Evolutionary conservation across 1,139 yeast species (phyloP).

Genomic region (Pneumocystis canis): DNA sequence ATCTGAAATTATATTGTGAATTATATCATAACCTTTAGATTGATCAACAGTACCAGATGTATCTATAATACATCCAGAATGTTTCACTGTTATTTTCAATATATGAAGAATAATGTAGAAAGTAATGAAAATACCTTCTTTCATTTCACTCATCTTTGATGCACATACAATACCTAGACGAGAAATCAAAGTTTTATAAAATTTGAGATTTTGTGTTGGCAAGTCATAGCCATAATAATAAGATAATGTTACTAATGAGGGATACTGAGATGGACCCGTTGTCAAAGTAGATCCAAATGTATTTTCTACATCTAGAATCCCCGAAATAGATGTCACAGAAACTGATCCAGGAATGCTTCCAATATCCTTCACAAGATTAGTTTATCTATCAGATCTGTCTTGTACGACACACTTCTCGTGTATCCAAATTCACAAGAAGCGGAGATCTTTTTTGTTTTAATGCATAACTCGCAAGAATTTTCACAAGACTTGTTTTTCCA

Average conservation of each 20-base stretch:
- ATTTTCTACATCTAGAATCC: conserved; percentile 62
- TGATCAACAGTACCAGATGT: conserved; percentile 51
- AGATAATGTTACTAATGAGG: conserved; percentile 72
- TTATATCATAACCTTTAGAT: conserved; percentile 30
- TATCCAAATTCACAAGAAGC: conserved; percentile 67
- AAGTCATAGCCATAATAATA: conserved; percentile 62
- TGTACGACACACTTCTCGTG: conserved; percentile 34
- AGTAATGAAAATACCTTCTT: conserved; percentile 9
- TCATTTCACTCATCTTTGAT: conserved; percentile 43
- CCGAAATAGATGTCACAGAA: conserved; percentile 73
- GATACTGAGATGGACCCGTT: conserved; percentile 65
- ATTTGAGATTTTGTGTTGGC: conserved; percentile 42
- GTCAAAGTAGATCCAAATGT: conserved; percentile 72
- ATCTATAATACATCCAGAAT: conserved; percentile 63
- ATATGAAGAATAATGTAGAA: not conserved
- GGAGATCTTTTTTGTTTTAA: conserved; percentile 54
- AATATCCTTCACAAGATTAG: conserved; percentile 25
- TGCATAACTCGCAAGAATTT: conserved; percentile 61
- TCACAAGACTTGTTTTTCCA: conserved; percentile 68
- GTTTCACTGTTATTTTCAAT: conserved; percentile 24
- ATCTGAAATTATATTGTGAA: conserved; percentile 46
- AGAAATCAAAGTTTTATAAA: conserved; percentile 42
- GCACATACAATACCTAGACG: conserved; percentile 46
- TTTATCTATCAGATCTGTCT: conserved; percentile 34
- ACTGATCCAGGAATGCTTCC: conserved; percentile 53